Evolutionary conservation across 306 rosid species (phyloP), one percentile per base, ranked within the genome.

Genomic region (Purshia tridentata): DNA sequence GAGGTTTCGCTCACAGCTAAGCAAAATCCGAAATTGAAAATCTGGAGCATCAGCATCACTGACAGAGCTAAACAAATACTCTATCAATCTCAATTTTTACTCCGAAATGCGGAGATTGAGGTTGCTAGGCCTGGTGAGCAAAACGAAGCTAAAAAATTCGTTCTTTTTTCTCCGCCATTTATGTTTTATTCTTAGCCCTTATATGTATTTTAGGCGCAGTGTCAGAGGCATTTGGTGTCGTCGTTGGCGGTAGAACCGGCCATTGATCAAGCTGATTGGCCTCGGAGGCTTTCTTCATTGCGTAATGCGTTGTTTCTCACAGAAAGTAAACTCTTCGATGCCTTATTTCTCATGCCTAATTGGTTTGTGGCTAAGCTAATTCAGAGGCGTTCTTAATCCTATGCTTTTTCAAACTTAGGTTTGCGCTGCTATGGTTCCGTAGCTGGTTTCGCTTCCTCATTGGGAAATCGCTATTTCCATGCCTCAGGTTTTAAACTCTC

Each of bases 81-180:
- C n/a, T n/a, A n/a, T n/a, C n/a, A n/a, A n/a, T n/a, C n/a, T n/a
- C n/a, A n/a, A n/a, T n/a, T n/a, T n/a, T n/a, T n/a, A n/a, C 72
- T 50, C n/a, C 39, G 67, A 51, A 66, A 89, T 91, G 97, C 82
- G 86, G 71, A 86, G 84, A 47, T 49, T 89, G 75, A 72, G 84
- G 50, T 88, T 82, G 84, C 75, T 93, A 11, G 77, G 84, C 76
- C 85, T 83, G 81, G 98, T 93, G 63, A 85, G 89, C 68, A 12
- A 1, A 11, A 16, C 6, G 19, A n/a, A 19, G 9, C 9, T 70
- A 71, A 6, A 52, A 18, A 7, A 15, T 19, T 16, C 20, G 20
- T 48, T 45, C 12, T 18, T 41, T 11, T 51, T 3, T 60, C 11
- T 67, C 63, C 42, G 3, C 4, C 15, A 9, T 12, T 47, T 60